Conservation (phyloP, 1,284 basidiomycete species). For the Cutaneotrichosporon daszewskae region DNA sequence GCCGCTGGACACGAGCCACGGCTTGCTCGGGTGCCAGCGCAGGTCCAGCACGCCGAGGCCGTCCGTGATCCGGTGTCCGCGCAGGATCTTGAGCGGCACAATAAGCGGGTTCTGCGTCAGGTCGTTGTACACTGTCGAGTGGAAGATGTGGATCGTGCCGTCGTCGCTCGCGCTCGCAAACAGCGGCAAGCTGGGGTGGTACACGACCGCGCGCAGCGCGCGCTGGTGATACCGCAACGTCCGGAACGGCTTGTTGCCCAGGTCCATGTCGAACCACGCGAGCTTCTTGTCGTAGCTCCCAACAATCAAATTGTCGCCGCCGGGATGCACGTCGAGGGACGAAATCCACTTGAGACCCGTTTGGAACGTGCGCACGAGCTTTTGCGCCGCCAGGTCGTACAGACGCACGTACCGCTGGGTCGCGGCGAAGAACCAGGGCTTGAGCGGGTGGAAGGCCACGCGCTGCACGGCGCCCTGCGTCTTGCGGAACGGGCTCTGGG, state of each 20-base stretch:
- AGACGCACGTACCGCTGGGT: constrained; percentile 94
- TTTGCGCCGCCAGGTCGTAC: constrained; percentile 92
- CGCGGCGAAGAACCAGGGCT: constrained; percentile 97
- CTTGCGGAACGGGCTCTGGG: constrained; percentile 95
- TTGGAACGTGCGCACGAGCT: constrained; percentile 82
- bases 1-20: constrained; percentile 89
- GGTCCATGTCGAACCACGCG: constrained; percentile 97
- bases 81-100: constrained; percentile 91
- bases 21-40: constrained; percentile 80
- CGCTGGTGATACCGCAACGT: constrained; percentile 91
- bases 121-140: constrained; percentile 87
- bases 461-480: constrained; percentile 84
- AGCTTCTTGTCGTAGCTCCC: constrained; percentile 96
- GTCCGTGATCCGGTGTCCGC: constrained; percentile 77
- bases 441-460: constrained; percentile 88
- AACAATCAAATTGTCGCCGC: constrained; percentile 91
- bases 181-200: constrained; percentile 90
- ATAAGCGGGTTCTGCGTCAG: constrained; percentile 93
- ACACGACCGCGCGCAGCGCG: constrained; percentile 84
- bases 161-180: constrained; percentile 96
- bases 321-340: constrained; percentile 90
- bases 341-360: constrained; percentile 97
- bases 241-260: constrained; percentile 93
- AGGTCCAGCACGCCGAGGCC: constrained; percentile 87
- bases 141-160: constrained; percentile 94